Conservation (phyloP, 1,284 basidiomycete genomes). For the Pisolithus thermaeus region DNA sequence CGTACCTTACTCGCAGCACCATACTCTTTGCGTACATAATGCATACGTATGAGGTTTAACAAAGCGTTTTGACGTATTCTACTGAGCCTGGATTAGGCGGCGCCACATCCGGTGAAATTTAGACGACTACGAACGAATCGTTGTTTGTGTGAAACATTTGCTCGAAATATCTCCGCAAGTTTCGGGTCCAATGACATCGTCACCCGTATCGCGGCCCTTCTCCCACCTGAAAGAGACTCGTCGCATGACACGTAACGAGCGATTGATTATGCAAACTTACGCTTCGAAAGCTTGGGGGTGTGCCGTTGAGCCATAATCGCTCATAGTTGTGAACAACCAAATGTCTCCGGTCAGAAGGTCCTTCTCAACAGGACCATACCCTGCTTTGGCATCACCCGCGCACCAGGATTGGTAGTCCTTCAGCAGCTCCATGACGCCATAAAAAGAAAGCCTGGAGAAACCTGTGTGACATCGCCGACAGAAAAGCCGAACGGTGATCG, state of each 20-base stretch:
- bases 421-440: constrained; percentile 56
- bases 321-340: constrained; percentile 59
- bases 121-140: constrained; percentile 56
- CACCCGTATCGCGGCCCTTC: constrained; percentile 53
- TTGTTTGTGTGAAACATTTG: constrained; percentile 73
- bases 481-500: constrained; percentile 80
- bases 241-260: neutral
- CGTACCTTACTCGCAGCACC: constrained; percentile 60
- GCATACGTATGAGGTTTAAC: constrained; percentile 70
- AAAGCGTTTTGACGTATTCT: constrained; percentile 75
- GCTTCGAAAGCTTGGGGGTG: constrained; percentile 52
- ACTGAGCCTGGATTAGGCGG: constrained; percentile 32
- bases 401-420: constrained; percentile 63
- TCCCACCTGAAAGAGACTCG: constrained; percentile 50
- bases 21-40: constrained; percentile 63
- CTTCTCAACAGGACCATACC: constrained; percentile 46
- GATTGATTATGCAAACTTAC: constrained; percentile 34
- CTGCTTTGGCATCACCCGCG: constrained; percentile 38
- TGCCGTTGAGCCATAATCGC: constrained; percentile 62
- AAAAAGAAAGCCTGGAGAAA: constrained; percentile 69
- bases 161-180: constrained; percentile 71
- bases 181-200: constrained; percentile 65
- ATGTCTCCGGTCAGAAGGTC: constrained; percentile 54
- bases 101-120: neutral
- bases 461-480: constrained; percentile 67